phyloP scores from a whole-genome alignment of 1,139 yeast species.

The Magnusiomyces sp. region DNA sequence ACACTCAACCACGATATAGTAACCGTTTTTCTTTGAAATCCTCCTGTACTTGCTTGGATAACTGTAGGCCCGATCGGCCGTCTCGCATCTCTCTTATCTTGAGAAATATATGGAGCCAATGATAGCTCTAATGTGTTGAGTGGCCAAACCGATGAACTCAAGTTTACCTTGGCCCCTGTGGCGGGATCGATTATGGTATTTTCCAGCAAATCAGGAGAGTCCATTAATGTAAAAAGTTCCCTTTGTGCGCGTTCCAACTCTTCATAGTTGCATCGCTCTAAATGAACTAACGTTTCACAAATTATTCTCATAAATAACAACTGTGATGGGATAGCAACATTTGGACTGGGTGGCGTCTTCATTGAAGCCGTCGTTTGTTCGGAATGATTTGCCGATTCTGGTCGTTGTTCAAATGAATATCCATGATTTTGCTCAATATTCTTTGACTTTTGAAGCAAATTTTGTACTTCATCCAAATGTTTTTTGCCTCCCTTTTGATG shows the following conservation, averaged over 20 bases:
- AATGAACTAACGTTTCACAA: constrained; percentile 5
- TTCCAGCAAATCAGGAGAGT: neutral
- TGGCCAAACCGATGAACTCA: too few relatives aligned
- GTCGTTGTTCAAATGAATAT: too few relatives aligned
- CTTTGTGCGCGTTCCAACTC: neutral
- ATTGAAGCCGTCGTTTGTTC: too few relatives aligned
- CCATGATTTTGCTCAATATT: constrained; percentile 5
- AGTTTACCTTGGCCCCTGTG: neutral
- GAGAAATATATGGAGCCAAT: neutral
- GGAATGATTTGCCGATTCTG: too few relatives aligned
- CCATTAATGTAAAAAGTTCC: constrained; percentile 1
- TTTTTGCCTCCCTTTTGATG: too few relatives aligned
- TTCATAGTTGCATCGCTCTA: neutral
- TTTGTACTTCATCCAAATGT: constrained; percentile 2
- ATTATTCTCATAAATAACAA: constrained; percentile 8
- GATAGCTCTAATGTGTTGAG: constrained; percentile 1
- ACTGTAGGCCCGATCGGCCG: too few relatives aligned
- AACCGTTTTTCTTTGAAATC: constrained; percentile 3
- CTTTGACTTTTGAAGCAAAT: constrained; percentile 2
- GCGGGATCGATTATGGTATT: too few relatives aligned
- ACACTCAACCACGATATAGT: constrained; percentile 9
- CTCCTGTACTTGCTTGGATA: constrained; percentile 5
- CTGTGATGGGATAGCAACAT: constrained; percentile 1
- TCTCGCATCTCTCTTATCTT: too few relatives aligned
- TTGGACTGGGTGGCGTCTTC: neutral